Base-by-base conservation (phyloP, 345 rosid species). In the Acer campestre region DNA sequence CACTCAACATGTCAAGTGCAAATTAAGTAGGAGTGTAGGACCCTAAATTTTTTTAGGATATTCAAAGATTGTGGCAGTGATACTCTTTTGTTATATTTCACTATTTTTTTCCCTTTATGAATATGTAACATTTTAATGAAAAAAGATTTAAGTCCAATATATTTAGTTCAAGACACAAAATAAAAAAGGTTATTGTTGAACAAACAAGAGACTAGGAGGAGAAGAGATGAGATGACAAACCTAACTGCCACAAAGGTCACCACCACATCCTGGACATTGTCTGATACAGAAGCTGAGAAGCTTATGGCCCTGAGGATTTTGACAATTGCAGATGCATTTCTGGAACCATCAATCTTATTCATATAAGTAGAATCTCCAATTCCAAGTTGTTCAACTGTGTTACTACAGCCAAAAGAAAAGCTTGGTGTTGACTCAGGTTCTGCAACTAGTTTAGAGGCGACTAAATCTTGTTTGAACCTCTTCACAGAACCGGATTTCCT, bases 401-500 rank as follows among this genome's bases (percentile, higher is more conserved):
- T 85, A 77, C 80, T 83, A 83, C 88, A 80, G 76, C 84, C 88
- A 58, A 82, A 78, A 67, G 85, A 66, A 29, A 89, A 6, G 75
- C 83, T 80, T 35, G 80, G 82, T n/a, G 84, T 77, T 74, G 83
- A 71, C 74, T 85, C 81, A 67, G 85, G 89, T 18, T 76, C 74
- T 44, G 73, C 67, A 73, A 71, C 51, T 35, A 80, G 59, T 67
- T 82, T 86, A 76, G 78, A 74, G 1, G 88, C 68, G 65, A 71
- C 79, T 62, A 62, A 73, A 58, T 97, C 98, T 81, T 92, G 94
- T 79, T 84, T 89, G 80, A 94, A 97, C 86, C 98, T 93, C 91
- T 90, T 97, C 78, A 97, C 99, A 69, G 96, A 90, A 61, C 98
- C 91, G 80, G 97, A 87, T 86, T 97, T 97, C 80, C 99, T 91